A percentile compares a stretch with the other conserved stretches of the same genome.
phyloP scores from a whole-genome alignment of 2,329 filamentous ascomycete species.

The Pseudonectria buxi region DNA sequence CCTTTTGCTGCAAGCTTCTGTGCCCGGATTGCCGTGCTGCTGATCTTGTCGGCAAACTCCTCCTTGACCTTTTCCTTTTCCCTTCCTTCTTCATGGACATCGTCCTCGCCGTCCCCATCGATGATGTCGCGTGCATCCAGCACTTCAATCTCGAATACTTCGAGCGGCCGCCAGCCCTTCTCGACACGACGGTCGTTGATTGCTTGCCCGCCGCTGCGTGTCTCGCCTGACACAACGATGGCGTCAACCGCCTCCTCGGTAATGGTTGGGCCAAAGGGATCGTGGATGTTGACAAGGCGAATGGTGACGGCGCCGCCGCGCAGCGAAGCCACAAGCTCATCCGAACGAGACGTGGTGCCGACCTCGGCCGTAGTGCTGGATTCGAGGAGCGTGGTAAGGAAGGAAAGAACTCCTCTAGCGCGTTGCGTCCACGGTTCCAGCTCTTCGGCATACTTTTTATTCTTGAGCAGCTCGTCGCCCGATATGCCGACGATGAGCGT shows the following conservation, averaged over 20 bases:
- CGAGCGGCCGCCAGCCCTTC: slow-evolving; percentile 67
- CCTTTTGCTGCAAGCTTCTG: no score
- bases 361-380: slow-evolving; percentile 27
- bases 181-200: slow-evolving; percentile 78
- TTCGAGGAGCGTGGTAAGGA: slow-evolving; percentile 59
- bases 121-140: slow-evolving; percentile 50
- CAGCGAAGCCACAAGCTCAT: slow-evolving; percentile 42
- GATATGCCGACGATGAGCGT: slow-evolving; percentile 80
- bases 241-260: slow-evolving; percentile 71
- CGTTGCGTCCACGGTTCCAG: slow-evolving; percentile 76
- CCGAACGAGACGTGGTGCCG: slow-evolving; percentile 10
- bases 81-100: slow-evolving; percentile 21
- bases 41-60: slow-evolving; percentile 77
- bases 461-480: slow-evolving; percentile 74
- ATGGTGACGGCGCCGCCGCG: slow-evolving; percentile 56
- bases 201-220: slow-evolving; percentile 70
- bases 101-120: slow-evolving; percentile 41
- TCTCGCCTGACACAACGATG: slow-evolving; percentile 83
- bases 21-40: slow-evolving; percentile 69
- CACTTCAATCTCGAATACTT: slow-evolving; percentile 85
- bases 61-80: slow-evolving; percentile 27
- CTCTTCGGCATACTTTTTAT: slow-evolving; percentile 79
- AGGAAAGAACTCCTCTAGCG: slow-evolving; percentile 61
- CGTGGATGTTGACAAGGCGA: slow-evolving; percentile 77
- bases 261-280: slow-evolving; percentile 86